Evolutionary conservation across 192 early-diverging fungal species (phyloP), one percentile per base, ranked within the genome.

Genomic region (Mortierella antarctica): DNA sequence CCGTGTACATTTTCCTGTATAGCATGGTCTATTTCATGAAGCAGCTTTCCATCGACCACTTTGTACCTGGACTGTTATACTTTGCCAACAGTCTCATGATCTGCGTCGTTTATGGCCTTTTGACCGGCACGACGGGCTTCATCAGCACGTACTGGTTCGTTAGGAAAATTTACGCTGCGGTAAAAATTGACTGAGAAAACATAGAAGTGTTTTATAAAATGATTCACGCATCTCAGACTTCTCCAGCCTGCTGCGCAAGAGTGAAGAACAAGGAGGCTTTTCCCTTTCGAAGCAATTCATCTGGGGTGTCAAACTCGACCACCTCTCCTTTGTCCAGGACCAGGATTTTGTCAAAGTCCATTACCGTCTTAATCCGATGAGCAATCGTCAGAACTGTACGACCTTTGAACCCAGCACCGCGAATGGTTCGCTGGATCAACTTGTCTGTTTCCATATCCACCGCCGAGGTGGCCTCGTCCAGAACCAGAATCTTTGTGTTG

Each of bases 321-420:
- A 97, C 77, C n/a, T 77, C 57, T 10, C 96, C 96, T 54, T 89
- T 87, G 67, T 95, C 74, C 61, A 85, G n/a, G 6, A 95, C 94
- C 20, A 95, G 57, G 9, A 97, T 91, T 21, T 89, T 83, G 84
- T 97, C 95, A 57, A 93, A 96, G 65, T 92, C 92, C 63, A 93
- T 92, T 21, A 97, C 89, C 2, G 96, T 96, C 65, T 90, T 88
- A 47, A 96, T 67, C 20, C 96, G 89, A 71, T 99, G 97, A 6
- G 97, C 97, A 74, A 99, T 95, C 61, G 91, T 93, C 49, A 99
- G 71, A 50, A 97, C 78, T 5, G 97, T 98, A 20, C 89, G 87
- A 44, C 91, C 83, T 11, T 79, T 82, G 82, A 96, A 95, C 67
- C 89, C 85, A 31, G 87, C 83, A 44, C 92, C 15, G 17, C 92